These are phyloP conservation scores for Trichoderma koningiopsis DNA, from an alignment of 2,329 filamentous ascomycete species.

Conservation along the genomic window DNA sequence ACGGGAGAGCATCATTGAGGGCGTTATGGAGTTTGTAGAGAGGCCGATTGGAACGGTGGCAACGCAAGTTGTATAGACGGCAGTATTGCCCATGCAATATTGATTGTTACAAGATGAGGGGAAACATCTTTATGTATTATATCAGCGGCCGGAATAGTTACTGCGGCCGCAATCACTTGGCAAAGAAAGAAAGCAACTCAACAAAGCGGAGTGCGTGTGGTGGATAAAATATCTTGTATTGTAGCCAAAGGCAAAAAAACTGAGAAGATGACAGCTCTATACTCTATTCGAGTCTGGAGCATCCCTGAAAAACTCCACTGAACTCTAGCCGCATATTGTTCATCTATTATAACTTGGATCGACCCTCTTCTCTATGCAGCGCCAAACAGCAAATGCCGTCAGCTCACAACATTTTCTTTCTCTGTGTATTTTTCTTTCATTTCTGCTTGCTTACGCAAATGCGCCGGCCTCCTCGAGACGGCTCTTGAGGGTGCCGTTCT, in stretches of 20 bases:
- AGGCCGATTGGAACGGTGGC: conserved; percentile 85
- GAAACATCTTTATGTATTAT: neutral
- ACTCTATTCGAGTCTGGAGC: neutral
- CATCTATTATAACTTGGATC: conserved; percentile 16
- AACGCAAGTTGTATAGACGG: conserved; percentile 64
- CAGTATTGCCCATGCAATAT: neutral
- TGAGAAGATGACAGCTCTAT: neutral
- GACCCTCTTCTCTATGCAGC: neutral
- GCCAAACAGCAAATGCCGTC: conserved; percentile 17
- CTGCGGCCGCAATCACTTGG: neutral
- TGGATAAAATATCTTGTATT: neutral
- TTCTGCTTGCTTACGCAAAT: conserved; percentile 42
- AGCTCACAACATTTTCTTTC: neutral
- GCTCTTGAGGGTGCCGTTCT: conserved; percentile 42
- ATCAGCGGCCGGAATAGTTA: neutral
- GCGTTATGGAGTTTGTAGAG: conserved; percentile 84
- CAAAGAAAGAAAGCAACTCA: conserved; percentile 8
- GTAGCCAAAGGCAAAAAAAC: neutral
- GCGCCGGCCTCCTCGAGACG: conserved; percentile 49
- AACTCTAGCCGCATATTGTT: too few relatives aligned
- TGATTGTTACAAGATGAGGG: neutral
- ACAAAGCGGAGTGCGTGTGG: neutral
- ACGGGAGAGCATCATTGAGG: conserved; percentile 79
- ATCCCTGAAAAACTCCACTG: neutral
- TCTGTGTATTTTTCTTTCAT: neutral